phyloP scores from a whole-genome alignment of 2,329 filamentous ascomycete species.

The Sclerotinia subarctica region DNA sequence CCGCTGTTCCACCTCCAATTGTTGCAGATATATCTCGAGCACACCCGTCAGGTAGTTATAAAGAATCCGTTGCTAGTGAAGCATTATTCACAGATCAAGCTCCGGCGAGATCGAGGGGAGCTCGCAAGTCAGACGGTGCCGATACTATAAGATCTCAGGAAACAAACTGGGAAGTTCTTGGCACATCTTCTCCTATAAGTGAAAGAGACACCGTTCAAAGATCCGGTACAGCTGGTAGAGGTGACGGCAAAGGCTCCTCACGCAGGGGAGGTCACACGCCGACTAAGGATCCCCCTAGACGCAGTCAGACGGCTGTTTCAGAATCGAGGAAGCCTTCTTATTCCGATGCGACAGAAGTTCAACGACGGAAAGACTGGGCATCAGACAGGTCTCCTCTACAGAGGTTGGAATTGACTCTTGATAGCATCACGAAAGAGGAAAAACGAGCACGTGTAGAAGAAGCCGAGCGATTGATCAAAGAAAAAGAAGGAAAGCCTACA shows the following conservation, averaged over 20 bases:
- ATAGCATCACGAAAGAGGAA: slow-evolving; percentile 93
- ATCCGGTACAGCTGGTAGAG: slow-evolving; percentile 18
- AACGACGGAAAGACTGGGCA: slow-evolving; percentile 60
- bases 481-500: slow-evolving; percentile 51
- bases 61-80: slow-evolving; percentile 46
- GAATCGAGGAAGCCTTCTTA: slow-evolving; percentile 41
- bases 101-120: slow-evolving; percentile 33
- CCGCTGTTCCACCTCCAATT: slow-evolving; percentile 42
- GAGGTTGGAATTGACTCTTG: slow-evolving; percentile 84
- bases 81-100: slow-evolving; percentile 37
- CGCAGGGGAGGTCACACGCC: slow-evolving; percentile 24
- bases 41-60: slow-evolving; percentile 55
- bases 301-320: slow-evolving; percentile 24
- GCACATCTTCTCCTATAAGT: slow-evolving; percentile 22
- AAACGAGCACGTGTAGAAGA: slow-evolving; percentile 82
- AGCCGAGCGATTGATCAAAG: slow-evolving; percentile 62
- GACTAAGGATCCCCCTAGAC: slow-evolving; percentile 25
- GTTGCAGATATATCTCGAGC: slow-evolving; percentile 60
- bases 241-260: slow-evolving; percentile 30
- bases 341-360: slow-evolving; percentile 35
- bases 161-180: slow-evolving; percentile 27
- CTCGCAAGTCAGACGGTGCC: slow-evolving; percentile 36
- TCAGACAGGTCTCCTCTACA: slow-evolving; percentile 87
- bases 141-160: slow-evolving; percentile 27
- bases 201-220: slow-evolving; percentile 6